Conservation (phyloP, 1,284 basidiomycete genomes). For the Ganoderma multipileum region DNA sequence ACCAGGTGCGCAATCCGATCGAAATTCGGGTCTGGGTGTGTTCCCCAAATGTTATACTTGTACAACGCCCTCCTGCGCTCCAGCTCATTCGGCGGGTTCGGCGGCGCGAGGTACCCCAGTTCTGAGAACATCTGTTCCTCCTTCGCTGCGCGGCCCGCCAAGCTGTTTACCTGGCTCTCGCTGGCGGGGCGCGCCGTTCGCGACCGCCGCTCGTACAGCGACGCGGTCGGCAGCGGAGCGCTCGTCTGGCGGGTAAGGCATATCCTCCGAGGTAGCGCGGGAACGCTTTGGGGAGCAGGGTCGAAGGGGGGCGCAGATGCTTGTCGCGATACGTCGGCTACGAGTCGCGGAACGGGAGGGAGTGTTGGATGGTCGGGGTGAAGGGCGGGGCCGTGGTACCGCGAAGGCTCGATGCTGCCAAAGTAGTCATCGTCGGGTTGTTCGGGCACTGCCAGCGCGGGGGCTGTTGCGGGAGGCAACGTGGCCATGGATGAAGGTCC, state of each 20-base stretch:
- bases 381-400: constrained; percentile 7
- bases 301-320: constrained; percentile 38
- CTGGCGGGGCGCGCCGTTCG: constrained; percentile 48
- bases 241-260: constrained; percentile 67
- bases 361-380: constrained; percentile 3
- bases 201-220: constrained; percentile 46
- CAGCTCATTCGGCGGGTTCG: constrained; percentile 81
- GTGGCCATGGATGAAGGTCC: constrained; percentile 17
- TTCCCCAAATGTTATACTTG: constrained; percentile 88
- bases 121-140: constrained; percentile 68
- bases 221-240: constrained; percentile 58
- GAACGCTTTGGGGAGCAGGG: constrained; percentile 41
- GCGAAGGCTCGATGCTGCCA: constrained; percentile 28
- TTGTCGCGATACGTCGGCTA: constrained; percentile 34
- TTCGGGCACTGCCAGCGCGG: constrained; percentile 30
- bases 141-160: constrained; percentile 56
- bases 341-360: constrained; percentile 11
- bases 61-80: constrained; percentile 83
- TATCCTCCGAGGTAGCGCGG: constrained; percentile 56
- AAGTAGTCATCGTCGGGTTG: constrained; percentile 41
- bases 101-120: constrained; percentile 79
- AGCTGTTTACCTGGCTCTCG: constrained; percentile 42
- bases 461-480: constrained; percentile 38
- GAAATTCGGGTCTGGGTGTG: constrained; percentile 87
- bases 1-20: constrained; percentile 90